A percentile compares a stretch with the other conserved stretches of the same genome.
Evolutionary conservation across 352 stramenopile genomes (phyloP).

Genomic region (Hyaloperonospora brassicae): DNA sequence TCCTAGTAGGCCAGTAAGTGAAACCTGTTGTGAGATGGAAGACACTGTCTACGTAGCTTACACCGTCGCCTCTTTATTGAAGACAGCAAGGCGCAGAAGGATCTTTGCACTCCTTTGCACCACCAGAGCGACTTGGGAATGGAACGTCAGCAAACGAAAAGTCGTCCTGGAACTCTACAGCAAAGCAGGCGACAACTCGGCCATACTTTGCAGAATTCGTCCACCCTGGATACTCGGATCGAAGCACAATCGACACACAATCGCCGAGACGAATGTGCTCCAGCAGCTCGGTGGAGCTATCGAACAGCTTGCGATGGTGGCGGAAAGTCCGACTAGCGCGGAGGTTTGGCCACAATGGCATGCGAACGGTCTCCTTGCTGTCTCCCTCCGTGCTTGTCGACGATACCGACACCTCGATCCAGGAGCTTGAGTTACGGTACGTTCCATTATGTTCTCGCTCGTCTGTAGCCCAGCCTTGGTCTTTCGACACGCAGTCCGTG

Average conservation of each 20-base stretch:
- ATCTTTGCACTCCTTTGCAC: constrained; percentile 2
- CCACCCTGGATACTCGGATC: constrained; percentile 57
- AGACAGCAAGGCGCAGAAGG: constrained; percentile 18
- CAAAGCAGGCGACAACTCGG: constrained; percentile 37
- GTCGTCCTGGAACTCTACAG: constrained; percentile 40
- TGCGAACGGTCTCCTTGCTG: constrained; percentile 19
- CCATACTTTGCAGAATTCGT: constrained; percentile 53
- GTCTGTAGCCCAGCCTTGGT: constrained; percentile 62
- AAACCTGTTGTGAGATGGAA: not conserved
- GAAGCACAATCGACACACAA: constrained; percentile 44
- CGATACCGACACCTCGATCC: constrained; percentile 46
- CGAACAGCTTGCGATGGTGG: constrained; percentile 52
- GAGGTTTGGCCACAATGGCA: constrained; percentile 40
- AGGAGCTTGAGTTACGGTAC: constrained; percentile 54
- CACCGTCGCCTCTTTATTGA: constrained; percentile 15
- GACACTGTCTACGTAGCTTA: not conserved
- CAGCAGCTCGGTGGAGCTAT: constrained; percentile 25
- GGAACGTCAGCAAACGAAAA: constrained; percentile 34
- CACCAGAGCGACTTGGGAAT: constrained; percentile 26
- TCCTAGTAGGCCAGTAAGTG: not conserved
- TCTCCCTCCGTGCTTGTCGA: constrained; percentile 19
- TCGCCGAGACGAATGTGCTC: constrained; percentile 34
- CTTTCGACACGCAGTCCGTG: constrained; percentile 51
- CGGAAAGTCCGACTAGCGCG: constrained; percentile 36
- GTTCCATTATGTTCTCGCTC: constrained; percentile 42